These are phyloP conservation scores for Metroxylon sagu DNA, from an alignment of 176 grass and related monocot species.

Conservation along the genomic window DNA sequence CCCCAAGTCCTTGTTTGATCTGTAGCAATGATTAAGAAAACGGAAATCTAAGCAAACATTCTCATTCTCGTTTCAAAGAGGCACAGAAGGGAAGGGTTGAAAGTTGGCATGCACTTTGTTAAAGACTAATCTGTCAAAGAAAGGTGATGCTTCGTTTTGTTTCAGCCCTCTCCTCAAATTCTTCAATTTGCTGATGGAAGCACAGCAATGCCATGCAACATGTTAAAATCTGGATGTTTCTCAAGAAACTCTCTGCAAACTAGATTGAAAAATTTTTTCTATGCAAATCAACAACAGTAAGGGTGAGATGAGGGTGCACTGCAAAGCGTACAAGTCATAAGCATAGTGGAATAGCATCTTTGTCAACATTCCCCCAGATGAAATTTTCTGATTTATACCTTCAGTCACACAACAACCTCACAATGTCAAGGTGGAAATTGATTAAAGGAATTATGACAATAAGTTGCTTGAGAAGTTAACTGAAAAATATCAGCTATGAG, in stretches of 20 bases:
- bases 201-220: background rate
- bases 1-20: slow-evolving; percentile 81
- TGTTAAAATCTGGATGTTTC: too few species aligned
- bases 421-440: too few species aligned
- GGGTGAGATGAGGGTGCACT: background rate
- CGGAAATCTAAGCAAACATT: background rate
- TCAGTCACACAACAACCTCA: background rate
- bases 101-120: slow-evolving; percentile 40
- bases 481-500: too few species aligned
- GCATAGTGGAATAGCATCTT: slow-evolving; percentile 75
- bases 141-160: slow-evolving; percentile 88
- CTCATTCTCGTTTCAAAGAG: background rate
- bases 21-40: slow-evolving; percentile 4
- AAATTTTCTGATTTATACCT: slow-evolving; percentile 85
- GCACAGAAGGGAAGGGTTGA: background rate
- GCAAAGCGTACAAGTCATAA: slow-evolving; percentile 63
- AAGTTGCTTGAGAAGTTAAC: too few species aligned
- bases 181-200: slow-evolving; percentile 50
- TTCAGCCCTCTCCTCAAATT: slow-evolving; percentile 69
- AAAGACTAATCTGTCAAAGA: slow-evolving; percentile 88
- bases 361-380: slow-evolving; percentile 61
- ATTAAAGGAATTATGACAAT: too few species aligned
- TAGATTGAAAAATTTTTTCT: background rate
- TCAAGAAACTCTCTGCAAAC: background rate
- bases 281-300: background rate